phyloP scores from a whole-genome alignment of 2,329 filamentous ascomycete genomes.

The Diaporthe caulivora region DNA sequence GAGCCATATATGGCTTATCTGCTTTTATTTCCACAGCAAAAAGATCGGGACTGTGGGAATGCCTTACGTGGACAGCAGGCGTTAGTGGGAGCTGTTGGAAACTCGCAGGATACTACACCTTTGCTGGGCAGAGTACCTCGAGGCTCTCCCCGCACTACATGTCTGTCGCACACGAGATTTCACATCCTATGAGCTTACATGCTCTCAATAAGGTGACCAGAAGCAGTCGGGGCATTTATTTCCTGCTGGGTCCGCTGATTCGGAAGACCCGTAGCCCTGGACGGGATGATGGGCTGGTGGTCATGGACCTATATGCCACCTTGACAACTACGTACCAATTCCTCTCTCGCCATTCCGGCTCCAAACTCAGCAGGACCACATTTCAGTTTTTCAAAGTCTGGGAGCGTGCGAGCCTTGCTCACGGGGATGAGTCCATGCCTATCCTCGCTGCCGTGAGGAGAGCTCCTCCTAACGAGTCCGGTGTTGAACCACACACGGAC shows the following conservation, averaged over 20 bases:
- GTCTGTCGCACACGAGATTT: background rate
- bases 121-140: background rate
- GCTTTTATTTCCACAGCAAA: background rate
- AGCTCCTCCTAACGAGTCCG: background rate
- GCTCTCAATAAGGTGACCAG: background rate
- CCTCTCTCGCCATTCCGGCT: background rate
- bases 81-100: background rate
- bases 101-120: background rate
- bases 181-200: background rate
- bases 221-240: background rate
- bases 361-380: background rate
- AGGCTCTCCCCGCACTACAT: background rate
- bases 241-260: background rate
- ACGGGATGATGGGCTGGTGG: background rate
- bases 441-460: background rate
- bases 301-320: background rate
- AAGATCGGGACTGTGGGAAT: background rate
- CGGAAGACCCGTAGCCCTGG: background rate
- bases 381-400: background rate
- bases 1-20: background rate
- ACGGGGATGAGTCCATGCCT: background rate
- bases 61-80: background rate
- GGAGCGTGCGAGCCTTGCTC: background rate
- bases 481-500: background rate
- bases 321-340: background rate